Evolutionary conservation across 1,284 basidiomycete genomes (phyloP), one percentile per base, ranked within the genome.

Genomic region (Cutaneotrichosporon sp.): DNA sequence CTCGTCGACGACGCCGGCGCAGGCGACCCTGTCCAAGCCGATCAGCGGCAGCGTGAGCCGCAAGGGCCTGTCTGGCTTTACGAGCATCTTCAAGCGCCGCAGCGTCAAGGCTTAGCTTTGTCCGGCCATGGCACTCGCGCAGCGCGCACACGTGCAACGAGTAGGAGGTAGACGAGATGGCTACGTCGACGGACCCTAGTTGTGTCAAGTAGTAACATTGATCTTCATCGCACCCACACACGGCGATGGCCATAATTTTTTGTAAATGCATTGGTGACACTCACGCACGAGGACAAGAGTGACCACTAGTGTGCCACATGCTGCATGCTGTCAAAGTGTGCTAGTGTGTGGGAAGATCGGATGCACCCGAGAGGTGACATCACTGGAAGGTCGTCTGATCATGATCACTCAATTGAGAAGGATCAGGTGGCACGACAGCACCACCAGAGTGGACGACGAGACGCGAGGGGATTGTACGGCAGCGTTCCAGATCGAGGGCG

Each of bases 71-170:
- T 46, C 36, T 14, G 45, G 50, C 8, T 59, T 65, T 25, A 46
- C 57, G 33, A 62, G 55, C 56, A 31, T 66, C n/a, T 66, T 66
- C 64, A 22, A 45, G 31, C 64, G 64, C 52, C 58, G 58, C 31
- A 43, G 55, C 7, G 43, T 62, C 36, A 42, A 46, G 43, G 60
- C 60, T 11, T 65, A 65, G 47, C 18, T 50, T 42, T 42, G 38
- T 42, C 38, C 38, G 16, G 38, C 18, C 14, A n/a, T 42, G 7
- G 3, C 25, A 31, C 9, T 14, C 27, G n/a, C n/a, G n/a, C n/a
- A n/a, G n/a, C n/a, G n/a, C n/a, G n/a, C n/a, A n/a, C n/a, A 42
- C 5, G 7, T 18, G 38, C 18, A 42, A 18, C 16, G 36, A 42
- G 38, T 42, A 42, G 38, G n/a, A 18, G 29, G 38, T 14, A 36